Evolutionary conservation across 495 filamentous ascomycete species (phyloP), one percentile per base, ranked within the genome.

Genomic region (Tuber aestivum): DNA sequence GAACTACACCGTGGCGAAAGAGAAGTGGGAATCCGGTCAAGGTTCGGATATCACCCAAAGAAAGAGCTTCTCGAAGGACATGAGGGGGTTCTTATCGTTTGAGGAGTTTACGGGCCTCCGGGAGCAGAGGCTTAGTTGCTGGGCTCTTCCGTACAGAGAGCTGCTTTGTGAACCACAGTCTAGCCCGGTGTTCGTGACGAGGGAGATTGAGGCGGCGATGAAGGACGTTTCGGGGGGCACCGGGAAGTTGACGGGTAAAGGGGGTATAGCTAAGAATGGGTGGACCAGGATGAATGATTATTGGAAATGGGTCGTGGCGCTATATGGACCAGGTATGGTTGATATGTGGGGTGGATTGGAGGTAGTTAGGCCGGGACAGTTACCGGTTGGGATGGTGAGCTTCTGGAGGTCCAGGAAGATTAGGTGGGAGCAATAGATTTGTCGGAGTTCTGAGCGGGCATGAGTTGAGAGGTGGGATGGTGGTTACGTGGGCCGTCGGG

Each of bases 301-400:
- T 80, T 89, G 88, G 88, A 85, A 84, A 72, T 92, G 89, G 91
- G 84, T 90, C 40, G 86, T 86, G 23, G 85, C 89, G 77, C 76
- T 91, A 74, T 91, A 91, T 77, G 86, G 88, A 10, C 85, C 84
- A 1, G 88, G 89, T 76, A 88, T 91, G 83, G 84, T 90, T 48
- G 83, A 85, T 50, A 85, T 83, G 27, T 92, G 91, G 82, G 91
- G 91, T 27, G 86, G 88, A 14, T 78, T 92, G 78, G 87, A 87
- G n/a, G 86, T 91, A 18, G 90, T 91, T 0, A 89, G 89, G 73
- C 82, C 85, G 38, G 89, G 88, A 44, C 84, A 88, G 71, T 83
- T 92, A 84, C 90, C 90, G 0, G 86, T 91, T 78, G 90, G 90
- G 0, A 89, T 92, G 78, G 86, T 92, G n/a, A 88, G 86, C 75